These are phyloP conservation scores for Sarocladium oryzae DNA, from an alignment of 2,329 filamentous ascomycete species.

Conservation along the genomic window DNA sequence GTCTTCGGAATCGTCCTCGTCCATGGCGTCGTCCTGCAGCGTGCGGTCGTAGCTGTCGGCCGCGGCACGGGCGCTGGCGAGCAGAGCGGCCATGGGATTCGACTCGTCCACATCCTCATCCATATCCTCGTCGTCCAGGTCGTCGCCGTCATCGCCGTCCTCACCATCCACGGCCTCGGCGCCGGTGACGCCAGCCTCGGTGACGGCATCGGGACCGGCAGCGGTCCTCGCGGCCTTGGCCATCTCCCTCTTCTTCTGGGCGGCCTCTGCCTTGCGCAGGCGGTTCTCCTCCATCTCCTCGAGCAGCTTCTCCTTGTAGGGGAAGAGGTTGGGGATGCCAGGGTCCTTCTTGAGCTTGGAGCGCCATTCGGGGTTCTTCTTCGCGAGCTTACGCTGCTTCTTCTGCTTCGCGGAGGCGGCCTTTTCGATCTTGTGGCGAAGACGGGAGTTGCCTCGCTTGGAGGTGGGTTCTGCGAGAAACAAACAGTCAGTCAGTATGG, in stretches of 20 bases:
- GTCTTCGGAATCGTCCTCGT: conserved; percentile 35
- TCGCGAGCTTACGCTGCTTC: conserved; percentile 81
- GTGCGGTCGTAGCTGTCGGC: conserved; percentile 69
- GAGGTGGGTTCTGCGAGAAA: conserved; percentile 72
- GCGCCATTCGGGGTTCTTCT: conserved; percentile 96
- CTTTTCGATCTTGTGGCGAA: conserved; percentile 96
- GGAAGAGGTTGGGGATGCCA: conserved; percentile 94
- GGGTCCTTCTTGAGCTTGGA: conserved; percentile 96
- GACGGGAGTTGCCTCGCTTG: conserved; percentile 81
- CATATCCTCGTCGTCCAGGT: conserved; percentile 43
- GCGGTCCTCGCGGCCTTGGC: conserved; percentile 59
- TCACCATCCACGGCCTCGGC: conserved; percentile 39
- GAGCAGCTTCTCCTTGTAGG: conserved; percentile 93
- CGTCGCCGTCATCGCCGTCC: conserved; percentile 41
- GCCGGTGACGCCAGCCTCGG: conserved; percentile 25
- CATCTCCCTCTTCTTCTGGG: conserved; percentile 62
- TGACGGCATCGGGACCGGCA: conserved; percentile 12
- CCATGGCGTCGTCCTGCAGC: conserved; percentile 47
- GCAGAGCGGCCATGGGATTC: conserved; percentile 87
- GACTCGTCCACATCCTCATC: conserved; percentile 59
- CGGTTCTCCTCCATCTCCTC: conserved; percentile 90
- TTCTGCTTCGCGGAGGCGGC: conserved; percentile 82
- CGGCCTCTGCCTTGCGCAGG: conserved; percentile 73
- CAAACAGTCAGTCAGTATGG: too few species aligned
- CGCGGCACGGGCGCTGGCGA: conserved; percentile 75